These are phyloP conservation scores for Pseudogymnoascus pannorum DNA, from an alignment of 2,329 filamentous ascomycete species.

Conservation along the genomic window DNA sequence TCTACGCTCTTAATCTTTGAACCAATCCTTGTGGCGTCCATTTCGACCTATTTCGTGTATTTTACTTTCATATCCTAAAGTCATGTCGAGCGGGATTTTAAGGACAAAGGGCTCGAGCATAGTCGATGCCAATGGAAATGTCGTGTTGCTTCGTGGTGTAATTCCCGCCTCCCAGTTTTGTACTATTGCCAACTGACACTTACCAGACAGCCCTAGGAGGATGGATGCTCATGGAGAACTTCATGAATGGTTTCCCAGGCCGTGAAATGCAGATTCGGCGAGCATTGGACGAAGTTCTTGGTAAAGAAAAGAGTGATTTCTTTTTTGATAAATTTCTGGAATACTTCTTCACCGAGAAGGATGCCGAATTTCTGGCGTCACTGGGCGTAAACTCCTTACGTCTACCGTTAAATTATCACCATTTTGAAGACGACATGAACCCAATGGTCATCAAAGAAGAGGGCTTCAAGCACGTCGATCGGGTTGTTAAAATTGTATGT, in stretches of 20 bases:
- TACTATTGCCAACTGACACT: not conserved
- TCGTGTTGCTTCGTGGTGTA: constrained; percentile 27
- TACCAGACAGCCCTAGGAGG: constrained; percentile 34
- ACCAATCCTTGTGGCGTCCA: not conserved
- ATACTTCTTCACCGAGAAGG: constrained; percentile 51
- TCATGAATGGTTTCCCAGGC: constrained; percentile 55
- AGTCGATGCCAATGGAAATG: constrained; percentile 32
- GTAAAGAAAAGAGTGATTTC: constrained; percentile 49
- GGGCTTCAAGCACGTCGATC: constrained; percentile 43
- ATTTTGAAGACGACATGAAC: constrained; percentile 47
- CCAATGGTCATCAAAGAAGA: constrained; percentile 39
- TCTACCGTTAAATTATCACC: constrained; percentile 54
- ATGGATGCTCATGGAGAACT: constrained; percentile 47
- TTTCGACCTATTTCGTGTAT: not conserved
- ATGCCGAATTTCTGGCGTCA: constrained; percentile 50
- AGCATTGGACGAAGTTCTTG: constrained; percentile 45
- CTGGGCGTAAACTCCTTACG: constrained; percentile 51
- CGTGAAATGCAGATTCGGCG: constrained; percentile 50
- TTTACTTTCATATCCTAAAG: not conserved
- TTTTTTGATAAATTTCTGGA: constrained; percentile 45
- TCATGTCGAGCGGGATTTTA: constrained; percentile 22
- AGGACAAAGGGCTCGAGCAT: constrained; percentile 35
- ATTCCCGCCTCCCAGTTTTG: constrained; percentile 23
- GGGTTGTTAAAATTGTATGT: constrained; percentile 33
- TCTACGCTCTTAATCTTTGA: not conserved